A percentile compares a stretch with the other conserved stretches of the same genome.
Conservation (phyloP, 192 early-diverging fungal species). For the Paraglomus brasilianum region DNA sequence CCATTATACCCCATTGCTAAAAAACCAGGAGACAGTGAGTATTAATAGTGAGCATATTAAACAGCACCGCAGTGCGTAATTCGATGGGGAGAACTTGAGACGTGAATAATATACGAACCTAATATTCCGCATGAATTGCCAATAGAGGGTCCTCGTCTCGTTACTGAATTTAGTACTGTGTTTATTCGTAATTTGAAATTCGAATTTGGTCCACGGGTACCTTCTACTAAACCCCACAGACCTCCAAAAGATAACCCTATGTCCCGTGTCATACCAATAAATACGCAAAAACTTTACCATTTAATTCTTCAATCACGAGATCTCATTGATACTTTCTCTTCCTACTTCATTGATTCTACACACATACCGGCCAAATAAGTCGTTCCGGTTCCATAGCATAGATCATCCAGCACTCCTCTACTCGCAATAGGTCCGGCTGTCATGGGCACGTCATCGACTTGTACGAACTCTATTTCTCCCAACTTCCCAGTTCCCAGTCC, state of each 20-base stretch:
- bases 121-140: conserved; percentile 80
- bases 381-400: conserved; percentile 81
- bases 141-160: conserved; percentile 79
- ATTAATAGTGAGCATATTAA: no score
- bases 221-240: conserved; percentile 73
- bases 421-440: conserved; percentile 55
- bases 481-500: conserved; percentile 54
- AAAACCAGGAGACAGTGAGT: no score
- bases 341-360: no score
- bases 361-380: conserved; percentile 67
- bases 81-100: no score
- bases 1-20: conserved; percentile 79
- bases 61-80: no score
- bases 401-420: conserved; percentile 76
- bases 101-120: conserved; percentile 33
- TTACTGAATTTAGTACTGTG: conserved; percentile 78
- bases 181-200: conserved; percentile 79
- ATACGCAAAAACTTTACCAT: conserved; percentile 1
- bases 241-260: conserved; percentile 65
- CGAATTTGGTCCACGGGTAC: conserved; percentile 57
- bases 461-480: conserved; percentile 39
- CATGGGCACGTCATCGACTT: conserved; percentile 32
- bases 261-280: not conserved
- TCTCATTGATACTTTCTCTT: no score
- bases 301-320: not conserved